Base-by-base conservation (phyloP, 352 stramenopile genomes). In the Thalassiosira sp. region DNA sequence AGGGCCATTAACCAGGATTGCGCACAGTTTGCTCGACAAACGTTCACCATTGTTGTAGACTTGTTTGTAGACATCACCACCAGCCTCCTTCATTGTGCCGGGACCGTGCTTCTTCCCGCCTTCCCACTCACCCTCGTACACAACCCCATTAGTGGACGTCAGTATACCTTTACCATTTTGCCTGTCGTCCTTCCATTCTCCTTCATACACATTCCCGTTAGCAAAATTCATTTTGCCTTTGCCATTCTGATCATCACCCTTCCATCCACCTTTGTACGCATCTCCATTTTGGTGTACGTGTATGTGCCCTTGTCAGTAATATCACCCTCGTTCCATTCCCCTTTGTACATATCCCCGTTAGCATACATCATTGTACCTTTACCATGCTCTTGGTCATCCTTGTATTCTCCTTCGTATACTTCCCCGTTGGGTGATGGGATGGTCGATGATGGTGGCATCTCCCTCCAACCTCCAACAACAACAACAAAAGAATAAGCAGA, bases 91-190 rank as follows among this genome's bases (percentile, higher is more conserved):
- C 56, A 65, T 15, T 42, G 13, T 64, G 11, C 56, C 56, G 15
- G 40, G 1, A 27, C 56, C 56, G 61, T 82, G 57, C 45, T 54
- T 60, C 22, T 62, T 6, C 25, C 73, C 71, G 25, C 65, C 13
- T 22, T 71, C 33, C 76, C 76, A 88, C 35, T 72, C 35, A 24
- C 81, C 81, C 43, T 76, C 66, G 64, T 97, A 98, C 27, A 97
- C 88, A 18, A 91, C 91, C 11, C 91, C 94, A 40, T 40, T 40
- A 10, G 31, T 10, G 10, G 5, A 40, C 52, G 27, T 10, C 18
- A 5, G 5, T 62, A n/a, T 37, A 37, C n/a, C 10, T 18, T 6
- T 40, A 20, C 33, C 10, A 28, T 43, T 11, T 20, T 3, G 2
- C n/a, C 27, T 27, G n/a, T 51, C 31, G 11, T 63, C 3, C 18